Evolutionary conservation across 2,329 filamentous ascomycete genomes (phyloP).

Genomic region (Fusarium sacchari): DNA sequence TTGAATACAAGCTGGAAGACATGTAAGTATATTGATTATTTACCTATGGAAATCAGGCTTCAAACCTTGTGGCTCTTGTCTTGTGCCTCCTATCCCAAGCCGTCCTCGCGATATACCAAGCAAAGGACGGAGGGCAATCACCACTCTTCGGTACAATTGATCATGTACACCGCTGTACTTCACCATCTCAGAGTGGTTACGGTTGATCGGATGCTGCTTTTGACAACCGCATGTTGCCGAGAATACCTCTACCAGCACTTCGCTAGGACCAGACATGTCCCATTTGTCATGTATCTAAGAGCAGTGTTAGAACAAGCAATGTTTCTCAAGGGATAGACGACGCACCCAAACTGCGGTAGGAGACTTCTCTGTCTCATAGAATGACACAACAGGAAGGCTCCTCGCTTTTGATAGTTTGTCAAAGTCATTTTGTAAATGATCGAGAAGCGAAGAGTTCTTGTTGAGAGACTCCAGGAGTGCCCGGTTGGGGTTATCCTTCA

Average conservation of each 20-base stretch:
- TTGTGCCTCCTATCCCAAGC: fast-evolving
- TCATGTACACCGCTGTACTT: background rate
- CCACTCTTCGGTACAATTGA: background rate
- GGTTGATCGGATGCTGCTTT: background rate
- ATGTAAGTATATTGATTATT: background rate
- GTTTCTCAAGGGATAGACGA: fast-evolving
- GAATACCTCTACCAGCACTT: background rate
- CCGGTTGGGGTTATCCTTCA: background rate
- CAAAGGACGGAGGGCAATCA: background rate
- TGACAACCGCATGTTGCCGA: background rate
- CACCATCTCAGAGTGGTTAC: background rate
- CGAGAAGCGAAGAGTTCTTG: background rate
- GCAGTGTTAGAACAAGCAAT: fast-evolving
- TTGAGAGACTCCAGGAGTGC: background rate
- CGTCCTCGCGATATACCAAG: background rate
- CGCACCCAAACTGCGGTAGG: background rate
- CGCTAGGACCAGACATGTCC: background rate
- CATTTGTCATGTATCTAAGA: background rate
- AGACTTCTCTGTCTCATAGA: background rate
- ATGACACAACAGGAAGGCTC: background rate
- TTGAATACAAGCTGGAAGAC: background rate
- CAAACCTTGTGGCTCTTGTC: background rate
- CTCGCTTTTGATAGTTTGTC: fast-evolving
- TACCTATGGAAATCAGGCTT: fast-evolving
- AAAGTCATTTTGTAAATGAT: background rate